phyloP scores from a whole-genome alignment of 768 basidiomycete genomes.

The Suillus alpinus region DNA sequence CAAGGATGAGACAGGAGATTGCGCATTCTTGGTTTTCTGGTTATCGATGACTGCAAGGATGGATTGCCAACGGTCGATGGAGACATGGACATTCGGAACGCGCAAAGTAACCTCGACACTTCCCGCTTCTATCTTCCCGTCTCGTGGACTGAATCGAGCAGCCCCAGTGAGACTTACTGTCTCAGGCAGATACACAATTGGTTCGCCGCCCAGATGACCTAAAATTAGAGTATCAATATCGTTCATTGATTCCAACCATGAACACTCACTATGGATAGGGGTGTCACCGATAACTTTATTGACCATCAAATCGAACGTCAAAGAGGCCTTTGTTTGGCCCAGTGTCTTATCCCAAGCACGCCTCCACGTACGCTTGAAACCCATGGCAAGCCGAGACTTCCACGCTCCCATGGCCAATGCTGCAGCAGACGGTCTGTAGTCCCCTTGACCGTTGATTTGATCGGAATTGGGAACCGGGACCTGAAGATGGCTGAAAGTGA shows the following conservation, averaged over 20 bases:
- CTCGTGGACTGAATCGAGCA: constrained; percentile 56
- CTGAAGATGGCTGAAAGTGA: constrained; percentile 53
- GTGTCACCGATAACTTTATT: constrained; percentile 44
- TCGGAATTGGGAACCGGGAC: constrained; percentile 20
- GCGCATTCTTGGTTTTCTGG: background rate
- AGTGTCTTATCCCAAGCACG: constrained; percentile 70
- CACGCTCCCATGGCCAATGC: constrained; percentile 53
- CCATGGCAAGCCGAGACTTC: constrained; percentile 58
- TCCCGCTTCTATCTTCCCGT: constrained; percentile 49
- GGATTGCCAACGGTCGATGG: constrained; percentile 1
- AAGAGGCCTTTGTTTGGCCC: constrained; percentile 59
- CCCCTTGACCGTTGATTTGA: constrained; percentile 9
- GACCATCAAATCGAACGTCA: constrained; percentile 48
- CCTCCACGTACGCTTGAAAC: constrained; percentile 63
- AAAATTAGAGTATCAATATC: background rate
- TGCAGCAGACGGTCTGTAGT: constrained; percentile 30
- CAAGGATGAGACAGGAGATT: background rate
- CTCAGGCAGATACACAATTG: constrained; percentile 47
- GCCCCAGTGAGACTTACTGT: constrained; percentile 44
- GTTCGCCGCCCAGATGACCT: constrained; percentile 25
- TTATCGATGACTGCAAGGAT: background rate
- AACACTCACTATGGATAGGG: constrained; percentile 12
- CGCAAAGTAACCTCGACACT: constrained; percentile 37
- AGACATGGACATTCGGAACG: background rate
- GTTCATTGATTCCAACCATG: background rate